Percentiles rank a stretch among this genome's conserved stretches.
Evolutionary conservation across 2,329 filamentous ascomycete genomes (phyloP).

Genomic region (Fusarium sp.): DNA sequence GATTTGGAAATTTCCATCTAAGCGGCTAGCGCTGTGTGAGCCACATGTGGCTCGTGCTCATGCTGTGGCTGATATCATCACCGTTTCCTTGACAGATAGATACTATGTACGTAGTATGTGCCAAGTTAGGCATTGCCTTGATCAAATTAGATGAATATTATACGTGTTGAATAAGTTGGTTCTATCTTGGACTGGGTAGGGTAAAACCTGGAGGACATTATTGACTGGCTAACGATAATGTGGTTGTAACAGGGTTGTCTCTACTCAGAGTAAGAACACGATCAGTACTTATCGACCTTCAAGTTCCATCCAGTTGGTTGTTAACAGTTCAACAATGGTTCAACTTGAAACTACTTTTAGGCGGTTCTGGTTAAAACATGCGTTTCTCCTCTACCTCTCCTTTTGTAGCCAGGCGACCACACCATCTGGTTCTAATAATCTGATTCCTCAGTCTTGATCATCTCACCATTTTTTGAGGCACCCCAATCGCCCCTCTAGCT

Average conservation of each 20-base stretch:
- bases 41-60: slow-evolving; percentile 29
- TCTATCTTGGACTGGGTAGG: no score
- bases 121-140: no score
- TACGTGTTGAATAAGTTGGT: no score
- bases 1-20: slow-evolving; percentile 49
- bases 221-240: no score
- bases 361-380: neutral
- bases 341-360: neutral
- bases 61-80: slow-evolving; percentile 8
- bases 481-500: slow-evolving; percentile 19
- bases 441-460: slow-evolving; percentile 25
- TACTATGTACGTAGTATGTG: no score
- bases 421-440: slow-evolving; percentile 14
- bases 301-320: no score
- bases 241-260: no score
- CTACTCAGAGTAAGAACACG: no score
- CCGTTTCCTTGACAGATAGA: no score
- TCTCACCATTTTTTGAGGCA: slow-evolving; percentile 19
- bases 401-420: neutral
- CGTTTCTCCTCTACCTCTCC: neutral
- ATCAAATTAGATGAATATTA: no score
- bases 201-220: no score
- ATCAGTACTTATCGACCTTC: no score
- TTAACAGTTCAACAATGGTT: neutral
- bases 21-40: slow-evolving; percentile 34